Conservation (phyloP, 768 basidiomycete genomes). For the Phlebiopsis gigantea region DNA sequence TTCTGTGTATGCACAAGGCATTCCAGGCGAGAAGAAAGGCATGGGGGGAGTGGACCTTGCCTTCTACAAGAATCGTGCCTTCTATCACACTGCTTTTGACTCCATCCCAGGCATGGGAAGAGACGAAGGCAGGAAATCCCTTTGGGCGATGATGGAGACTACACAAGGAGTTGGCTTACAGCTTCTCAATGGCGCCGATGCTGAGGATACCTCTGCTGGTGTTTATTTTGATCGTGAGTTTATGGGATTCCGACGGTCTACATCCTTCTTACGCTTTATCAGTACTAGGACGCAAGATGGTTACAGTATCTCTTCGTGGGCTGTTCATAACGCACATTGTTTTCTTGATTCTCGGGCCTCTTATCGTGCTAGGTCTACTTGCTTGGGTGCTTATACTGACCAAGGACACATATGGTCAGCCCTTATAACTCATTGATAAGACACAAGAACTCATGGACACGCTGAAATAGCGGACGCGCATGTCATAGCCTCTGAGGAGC, state of each 20-base stretch:
- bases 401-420: conserved; percentile 17
- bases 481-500: neutral
- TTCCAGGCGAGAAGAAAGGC: conserved; percentile 23
- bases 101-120: conserved; percentile 49
- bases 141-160: conserved; percentile 81
- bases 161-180: conserved; percentile 48
- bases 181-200: conserved; percentile 39
- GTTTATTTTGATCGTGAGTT: conserved; percentile 74
- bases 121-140: conserved; percentile 44
- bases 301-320: conserved; percentile 48
- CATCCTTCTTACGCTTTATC: conserved; percentile 21
- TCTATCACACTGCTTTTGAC: conserved; percentile 76
- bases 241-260: neutral
- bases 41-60: conserved; percentile 75
- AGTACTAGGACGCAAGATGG: conserved; percentile 52
- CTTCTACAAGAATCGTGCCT: conserved; percentile 69
- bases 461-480: neutral
- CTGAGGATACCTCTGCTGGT: conserved; percentile 21
- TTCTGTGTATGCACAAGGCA: conserved; percentile 49
- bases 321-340: conserved; percentile 55
- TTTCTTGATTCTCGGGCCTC: conserved; percentile 58
- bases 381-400: conserved; percentile 27
- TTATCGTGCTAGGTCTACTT: conserved; percentile 43
- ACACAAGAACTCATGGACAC: neutral
- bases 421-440: neutral